Evolutionary conservation across 208 protist species (phyloP), one percentile per base, ranked within the genome.

Genomic region (Polymyxa betae): DNA sequence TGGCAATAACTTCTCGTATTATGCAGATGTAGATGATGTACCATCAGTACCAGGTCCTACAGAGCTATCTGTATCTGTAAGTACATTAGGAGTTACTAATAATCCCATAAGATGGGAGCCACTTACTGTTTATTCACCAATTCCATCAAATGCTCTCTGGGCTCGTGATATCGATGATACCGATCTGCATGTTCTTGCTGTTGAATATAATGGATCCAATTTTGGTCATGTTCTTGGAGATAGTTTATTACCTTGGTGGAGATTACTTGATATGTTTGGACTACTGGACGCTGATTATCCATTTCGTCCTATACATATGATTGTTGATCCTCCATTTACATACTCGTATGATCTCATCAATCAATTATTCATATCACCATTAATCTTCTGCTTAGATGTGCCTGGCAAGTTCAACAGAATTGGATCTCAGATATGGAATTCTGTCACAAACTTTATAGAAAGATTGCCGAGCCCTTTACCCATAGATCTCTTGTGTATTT

Each of bases 181-280:
- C 24, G 49, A 60, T 24, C 72, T 43, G 5, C 72, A 82, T 43
- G 72, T 82, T 35, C n/a, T 82, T 20, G 72, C 72, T 43, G 72
- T 82, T 5, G 72, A 82, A 43, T 82, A 82, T n/a, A 82, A 82
- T n/a, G 72, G 72, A 20, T 45, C 35, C n/a, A 82, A 82, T 82
- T 82, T 82, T 43, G 72, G 72, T 20, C 72, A 82, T n/a, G 72
- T 82, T 43, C 72, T 82, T 43, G 72, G 72, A 5, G 72, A 82
- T 43, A 82, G 72, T 43, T 12, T 82, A 38, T n/a, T 82, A n/a
- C 72, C 72, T 38, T 82, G 72, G 72, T 82, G 72, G 72, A 5
- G 72, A 20, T 82, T 82, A 43, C 72, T 82, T 43, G 72, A 82
- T n/a, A 82, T 82, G 72, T 82, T 82, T n/a, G 72, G 72, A 20